These are phyloP conservation scores for Acanthamoeba divionensis DNA, from an alignment of 208 protist species.

Conservation along the genomic window DNA sequence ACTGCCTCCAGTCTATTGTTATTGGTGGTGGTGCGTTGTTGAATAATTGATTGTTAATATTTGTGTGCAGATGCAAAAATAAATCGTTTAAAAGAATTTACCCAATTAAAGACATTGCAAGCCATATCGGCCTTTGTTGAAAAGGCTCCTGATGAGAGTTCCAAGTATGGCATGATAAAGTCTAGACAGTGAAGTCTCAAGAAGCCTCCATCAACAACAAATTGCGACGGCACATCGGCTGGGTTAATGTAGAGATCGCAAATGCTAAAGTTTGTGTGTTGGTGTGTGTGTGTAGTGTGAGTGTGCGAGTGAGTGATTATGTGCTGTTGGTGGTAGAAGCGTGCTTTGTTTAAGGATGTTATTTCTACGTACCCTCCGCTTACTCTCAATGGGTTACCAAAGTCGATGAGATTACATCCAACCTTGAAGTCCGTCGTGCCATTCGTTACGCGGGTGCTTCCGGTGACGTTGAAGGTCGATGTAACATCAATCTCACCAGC, in stretches of 20 bases:
- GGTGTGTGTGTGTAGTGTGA: too few species aligned
- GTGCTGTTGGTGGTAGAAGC: too few species aligned
- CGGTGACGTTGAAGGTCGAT: slow-evolving; percentile 22
- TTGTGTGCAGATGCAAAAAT: too few species aligned
- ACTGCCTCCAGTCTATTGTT: not conserved
- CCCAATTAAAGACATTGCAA: not conserved
- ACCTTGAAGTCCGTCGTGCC: slow-evolving; percentile 31
- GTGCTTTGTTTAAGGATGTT: too few species aligned
- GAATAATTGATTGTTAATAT: too few species aligned
- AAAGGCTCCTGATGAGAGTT: not conserved
- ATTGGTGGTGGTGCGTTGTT: too few species aligned
- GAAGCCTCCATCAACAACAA: not conserved
- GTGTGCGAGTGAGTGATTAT: too few species aligned
- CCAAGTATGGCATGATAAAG: slow-evolving; percentile 11
- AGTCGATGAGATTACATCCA: not conserved
- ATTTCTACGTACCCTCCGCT: too few species aligned
- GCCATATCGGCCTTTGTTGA: slow-evolving; percentile 39
- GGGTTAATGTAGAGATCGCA: slow-evolving; percentile 35
- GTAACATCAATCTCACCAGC: not conserved
- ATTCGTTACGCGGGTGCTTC: not conserved
- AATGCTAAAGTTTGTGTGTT: too few species aligned
- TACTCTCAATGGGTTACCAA: slow-evolving; percentile 4
- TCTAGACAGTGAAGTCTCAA: slow-evolving; percentile 23
- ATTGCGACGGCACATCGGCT: not conserved
- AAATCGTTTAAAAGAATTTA: too few species aligned